These are phyloP conservation scores for Aspergillus oerlinghausenensis DNA, from an alignment of 2,329 filamentous ascomycete genomes.

Conservation along the genomic window DNA sequence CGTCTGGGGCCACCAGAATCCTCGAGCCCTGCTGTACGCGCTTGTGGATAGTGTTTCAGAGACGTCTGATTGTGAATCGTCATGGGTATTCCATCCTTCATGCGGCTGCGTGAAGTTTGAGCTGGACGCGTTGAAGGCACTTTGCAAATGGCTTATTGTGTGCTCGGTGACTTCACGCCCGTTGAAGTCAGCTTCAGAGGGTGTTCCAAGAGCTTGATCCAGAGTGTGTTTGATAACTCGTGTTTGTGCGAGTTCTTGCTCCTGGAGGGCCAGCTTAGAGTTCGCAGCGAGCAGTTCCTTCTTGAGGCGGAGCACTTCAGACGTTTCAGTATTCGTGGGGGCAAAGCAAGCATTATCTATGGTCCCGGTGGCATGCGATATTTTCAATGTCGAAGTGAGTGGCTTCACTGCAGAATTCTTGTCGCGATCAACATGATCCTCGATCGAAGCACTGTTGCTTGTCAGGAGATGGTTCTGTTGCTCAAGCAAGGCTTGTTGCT, in stretches of 20 bases:
- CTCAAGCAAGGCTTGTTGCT: slow-evolving; percentile 60
- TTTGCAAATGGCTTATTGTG: slow-evolving; percentile 47
- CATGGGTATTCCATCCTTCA: slow-evolving; percentile 41
- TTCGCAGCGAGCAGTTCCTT: slow-evolving; percentile 54
- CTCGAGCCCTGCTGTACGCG: slow-evolving; percentile 38
- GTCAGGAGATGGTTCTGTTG: slow-evolving; percentile 54
- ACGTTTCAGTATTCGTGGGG: slow-evolving; percentile 28
- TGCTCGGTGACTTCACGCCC: slow-evolving; percentile 48
- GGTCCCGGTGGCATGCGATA: slow-evolving; percentile 4
- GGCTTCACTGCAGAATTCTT: slow-evolving; percentile 16
- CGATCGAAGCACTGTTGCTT: slow-evolving; percentile 12
- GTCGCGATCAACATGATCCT: slow-evolving; percentile 16
- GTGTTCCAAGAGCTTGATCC: slow-evolving; percentile 53
- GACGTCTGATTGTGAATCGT: slow-evolving; percentile 43
- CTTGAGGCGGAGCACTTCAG: slow-evolving; percentile 54
- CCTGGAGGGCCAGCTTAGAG: slow-evolving; percentile 56
- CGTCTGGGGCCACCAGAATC: slow-evolving; percentile 26
- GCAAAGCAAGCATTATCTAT: slow-evolving; percentile 12
- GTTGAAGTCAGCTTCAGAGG: slow-evolving; percentile 50
- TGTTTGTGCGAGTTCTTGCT: slow-evolving; percentile 57
- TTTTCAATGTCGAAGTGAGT: slow-evolving; percentile 12
- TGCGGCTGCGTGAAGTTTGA: slow-evolving; percentile 38
- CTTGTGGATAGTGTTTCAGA: slow-evolving; percentile 40
- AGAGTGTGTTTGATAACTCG: slow-evolving; percentile 58
- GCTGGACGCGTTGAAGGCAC: slow-evolving; percentile 49